These are phyloP conservation scores for Xylaria sp. DNA, from an alignment of 2,329 filamentous ascomycete species.

Conservation along the genomic window DNA sequence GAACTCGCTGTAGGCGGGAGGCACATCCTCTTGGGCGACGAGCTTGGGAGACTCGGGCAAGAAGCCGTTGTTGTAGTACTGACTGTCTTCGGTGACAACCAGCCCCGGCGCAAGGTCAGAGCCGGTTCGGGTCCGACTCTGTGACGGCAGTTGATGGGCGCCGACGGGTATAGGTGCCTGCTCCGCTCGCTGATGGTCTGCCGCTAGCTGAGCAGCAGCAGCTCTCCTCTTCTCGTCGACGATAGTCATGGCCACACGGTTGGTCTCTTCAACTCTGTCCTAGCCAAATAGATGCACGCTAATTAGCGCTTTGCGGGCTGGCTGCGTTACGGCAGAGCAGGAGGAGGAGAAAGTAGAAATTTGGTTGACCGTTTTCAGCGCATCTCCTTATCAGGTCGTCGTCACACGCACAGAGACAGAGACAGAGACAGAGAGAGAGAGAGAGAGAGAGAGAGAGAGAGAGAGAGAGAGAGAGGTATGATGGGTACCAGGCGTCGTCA, in stretches of 20 bases:
- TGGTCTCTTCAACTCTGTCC: background rate
- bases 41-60: constrained; percentile 54
- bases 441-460: too few species aligned
- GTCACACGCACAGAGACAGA: constrained; percentile 11
- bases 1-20: constrained; percentile 69
- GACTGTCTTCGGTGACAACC: constrained; percentile 51
- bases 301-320: background rate
- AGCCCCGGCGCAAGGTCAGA: constrained; percentile 48
- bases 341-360: background rate
- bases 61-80: constrained; percentile 47
- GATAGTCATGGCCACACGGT: constrained; percentile 23
- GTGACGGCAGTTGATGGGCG: constrained; percentile 8
- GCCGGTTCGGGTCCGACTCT: constrained; percentile 21
- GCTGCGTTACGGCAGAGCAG: background rate
- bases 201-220: constrained; percentile 2
- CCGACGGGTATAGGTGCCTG: constrained; percentile 28
- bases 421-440: too few species aligned
- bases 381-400: constrained; percentile 10
- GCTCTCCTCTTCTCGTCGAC: constrained; percentile 27
- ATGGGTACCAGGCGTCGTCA: constrained; percentile 13
- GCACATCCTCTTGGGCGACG: constrained; percentile 56
- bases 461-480: background rate
- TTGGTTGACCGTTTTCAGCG: background rate
- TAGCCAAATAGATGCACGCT: background rate
- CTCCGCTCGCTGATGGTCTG: constrained; percentile 16